Evolutionary conservation across 768 basidiomycete species (phyloP), one percentile per base, ranked within the genome.

Genomic region (Suillus discolor): DNA sequence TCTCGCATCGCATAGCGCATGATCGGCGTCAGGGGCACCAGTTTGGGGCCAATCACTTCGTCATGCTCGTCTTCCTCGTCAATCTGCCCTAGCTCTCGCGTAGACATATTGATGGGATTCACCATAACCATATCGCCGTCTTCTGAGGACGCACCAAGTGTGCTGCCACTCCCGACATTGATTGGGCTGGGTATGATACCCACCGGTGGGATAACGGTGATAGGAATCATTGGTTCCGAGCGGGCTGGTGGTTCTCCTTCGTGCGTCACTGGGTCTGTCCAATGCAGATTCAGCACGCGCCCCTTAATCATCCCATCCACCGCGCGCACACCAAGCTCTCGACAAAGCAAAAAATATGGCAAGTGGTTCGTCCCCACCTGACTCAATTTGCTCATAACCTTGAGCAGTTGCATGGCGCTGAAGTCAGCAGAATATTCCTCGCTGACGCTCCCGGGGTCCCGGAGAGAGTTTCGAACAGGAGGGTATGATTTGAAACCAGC

Each of bases 261-360:
- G 69, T 78, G 82, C 57, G 87, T 86, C 31, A 91, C 82, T 1
- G 87, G 80, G 67, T 91, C 89, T 60, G 89, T 91, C 91, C 91
- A 93, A 61, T 91, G 81, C 68, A 93, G 73, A 73, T 92, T 90
- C 62, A 93, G 75, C 60, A 94, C 86, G 62, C 88, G 83, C 1
- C 88, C 91, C 66, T 88, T 87, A 57, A 95, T 85, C 91, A 94
- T 91, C 34, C 90, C 92, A 72, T 94, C 93, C 9, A 94, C 91
- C 6, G 91, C 90, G 11, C 87, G 83, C 55, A 91, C 91, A 4
- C 93, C 93, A n/a, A 94, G 78, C 74, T 94, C 92, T 47, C 91
- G 83, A 71, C 92, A 94, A 16, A 94, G 83, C 67, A 89, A 79
- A 75, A 95, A 95, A 75, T 95, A 95, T 2, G 90, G 85, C 60